These are phyloP conservation scores for Balakata baccata DNA, from an alignment of 345 rosid species.

Conservation along the genomic window DNA sequence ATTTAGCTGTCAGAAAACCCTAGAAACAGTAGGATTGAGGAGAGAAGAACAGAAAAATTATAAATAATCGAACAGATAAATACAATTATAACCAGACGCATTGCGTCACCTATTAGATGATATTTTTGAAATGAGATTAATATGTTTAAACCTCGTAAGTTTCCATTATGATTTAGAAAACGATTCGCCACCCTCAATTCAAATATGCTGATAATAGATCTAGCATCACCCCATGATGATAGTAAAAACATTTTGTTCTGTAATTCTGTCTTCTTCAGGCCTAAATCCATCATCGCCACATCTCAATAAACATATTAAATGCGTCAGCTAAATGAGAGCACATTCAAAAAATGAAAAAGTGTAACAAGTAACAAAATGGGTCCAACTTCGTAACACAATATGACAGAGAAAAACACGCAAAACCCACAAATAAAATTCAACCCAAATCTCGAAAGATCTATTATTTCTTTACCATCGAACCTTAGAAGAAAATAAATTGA, in stretches of 20 bases:
- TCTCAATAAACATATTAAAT: neutral
- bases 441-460: neutral
- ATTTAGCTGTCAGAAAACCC: too few species aligned
- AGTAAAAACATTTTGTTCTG: neutral
- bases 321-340: neutral
- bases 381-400: conserved; percentile 1
- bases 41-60: too few species aligned
- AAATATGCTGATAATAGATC: conserved; percentile 9
- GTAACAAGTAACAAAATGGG: conserved; percentile 3
- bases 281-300: neutral
- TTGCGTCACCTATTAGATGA: too few species aligned
- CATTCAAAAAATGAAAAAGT: neutral
- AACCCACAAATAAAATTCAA: neutral
- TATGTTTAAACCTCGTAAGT: neutral
- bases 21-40: too few species aligned
- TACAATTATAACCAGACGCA: too few species aligned
- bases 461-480: too few species aligned
- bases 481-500: neutral
- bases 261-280: neutral
- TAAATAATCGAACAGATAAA: too few species aligned
- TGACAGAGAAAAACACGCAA: neutral
- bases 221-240: neutral
- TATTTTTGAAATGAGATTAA: neutral
- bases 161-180: neutral
- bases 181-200: neutral